These are phyloP conservation scores for Curvularia hawaiiensis DNA, from an alignment of 2,329 filamentous ascomycete genomes.

Conservation along the genomic window DNA sequence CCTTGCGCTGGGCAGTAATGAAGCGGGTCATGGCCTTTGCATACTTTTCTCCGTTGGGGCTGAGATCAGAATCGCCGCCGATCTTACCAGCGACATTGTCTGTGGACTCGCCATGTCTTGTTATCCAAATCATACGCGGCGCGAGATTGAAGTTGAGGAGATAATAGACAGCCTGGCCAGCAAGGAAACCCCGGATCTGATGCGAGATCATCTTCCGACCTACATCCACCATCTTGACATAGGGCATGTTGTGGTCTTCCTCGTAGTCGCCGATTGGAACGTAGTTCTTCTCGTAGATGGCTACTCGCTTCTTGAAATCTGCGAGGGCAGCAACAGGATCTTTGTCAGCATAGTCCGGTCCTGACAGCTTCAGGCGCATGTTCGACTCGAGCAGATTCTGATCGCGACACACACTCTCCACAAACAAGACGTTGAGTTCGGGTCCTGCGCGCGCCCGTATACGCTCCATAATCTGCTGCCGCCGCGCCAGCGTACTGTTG, in stretches of 20 bases:
- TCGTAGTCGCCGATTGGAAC: slow-evolving; percentile 89
- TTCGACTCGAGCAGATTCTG: slow-evolving; percentile 86
- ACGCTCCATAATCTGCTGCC: slow-evolving; percentile 81
- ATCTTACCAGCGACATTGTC: slow-evolving; percentile 90
- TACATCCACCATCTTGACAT: slow-evolving; percentile 98
- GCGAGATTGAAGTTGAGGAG: slow-evolving; percentile 96
- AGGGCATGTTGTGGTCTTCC: slow-evolving; percentile 88
- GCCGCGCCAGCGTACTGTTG: slow-evolving; percentile 88
- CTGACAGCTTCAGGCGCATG: slow-evolving; percentile 94
- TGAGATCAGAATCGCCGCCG: slow-evolving; percentile 86
- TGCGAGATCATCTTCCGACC: slow-evolving; percentile 92
- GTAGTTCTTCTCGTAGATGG: slow-evolving; percentile 93
- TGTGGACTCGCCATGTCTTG: slow-evolving; percentile 85
- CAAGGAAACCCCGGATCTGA: slow-evolving; percentile 88
- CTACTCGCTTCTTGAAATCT: slow-evolving; percentile 92
- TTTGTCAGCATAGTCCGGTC: slow-evolving; percentile 94
- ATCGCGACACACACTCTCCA: slow-evolving; percentile 93
- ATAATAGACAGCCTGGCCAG: slow-evolving; percentile 91
- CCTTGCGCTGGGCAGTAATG: slow-evolving; percentile 76
- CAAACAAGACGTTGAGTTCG: slow-evolving; percentile 86
- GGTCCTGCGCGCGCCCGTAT: slow-evolving; percentile 84
- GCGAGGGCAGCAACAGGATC: slow-evolving; percentile 82
- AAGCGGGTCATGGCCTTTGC: slow-evolving; percentile 81
- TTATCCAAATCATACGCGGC: slow-evolving; percentile 97
- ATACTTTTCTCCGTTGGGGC: slow-evolving; percentile 78